Evolutionary conservation across 2,329 filamentous ascomycete species (phyloP).

Genomic region (Pseudohalonectria lignicola): DNA sequence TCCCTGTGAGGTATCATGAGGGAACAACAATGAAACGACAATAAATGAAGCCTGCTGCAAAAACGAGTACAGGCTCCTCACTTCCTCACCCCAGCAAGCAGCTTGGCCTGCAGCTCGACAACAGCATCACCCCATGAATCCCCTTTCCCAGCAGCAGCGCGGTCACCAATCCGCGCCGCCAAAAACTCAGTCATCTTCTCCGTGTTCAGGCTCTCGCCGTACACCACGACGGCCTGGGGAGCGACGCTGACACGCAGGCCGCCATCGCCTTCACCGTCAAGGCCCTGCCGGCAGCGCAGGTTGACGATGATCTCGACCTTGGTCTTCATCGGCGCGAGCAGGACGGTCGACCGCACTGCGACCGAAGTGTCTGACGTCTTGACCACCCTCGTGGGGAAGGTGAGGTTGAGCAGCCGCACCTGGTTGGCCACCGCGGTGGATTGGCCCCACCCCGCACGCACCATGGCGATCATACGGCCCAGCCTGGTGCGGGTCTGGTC

Average conservation of each 20-base stretch:
- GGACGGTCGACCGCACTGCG: conserved; percentile 46
- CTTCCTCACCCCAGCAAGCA: conserved; percentile 46
- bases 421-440: conserved; percentile 48
- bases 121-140: conserved; percentile 43
- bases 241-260: conserved; percentile 42
- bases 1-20: too few species aligned
- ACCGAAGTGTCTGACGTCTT: conserved; percentile 57
- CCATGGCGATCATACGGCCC: conserved; percentile 43
- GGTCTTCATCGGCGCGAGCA: conserved; percentile 55
- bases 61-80: too few species aligned
- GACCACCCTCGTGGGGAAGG: conserved; percentile 51
- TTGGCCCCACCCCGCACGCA: conserved; percentile 56
- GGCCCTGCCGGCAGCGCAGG: conserved; percentile 27
- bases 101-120: conserved; percentile 40
- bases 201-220: conserved; percentile 69
- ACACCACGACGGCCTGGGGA: conserved; percentile 52
- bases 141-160: conserved; percentile 14
- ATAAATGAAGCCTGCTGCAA: too few species aligned
- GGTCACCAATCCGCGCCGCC: conserved; percentile 35
- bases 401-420: conserved; percentile 49
- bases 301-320: conserved; percentile 55
- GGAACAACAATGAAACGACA: too few species aligned
- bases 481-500: conserved; percentile 46
- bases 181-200: conserved; percentile 67
- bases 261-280: conserved; percentile 7